Evolutionary conservation across 2,329 filamentous ascomycete genomes (phyloP), one percentile per base, ranked within the genome.

Genomic region (Monosporascus sp.): DNA sequence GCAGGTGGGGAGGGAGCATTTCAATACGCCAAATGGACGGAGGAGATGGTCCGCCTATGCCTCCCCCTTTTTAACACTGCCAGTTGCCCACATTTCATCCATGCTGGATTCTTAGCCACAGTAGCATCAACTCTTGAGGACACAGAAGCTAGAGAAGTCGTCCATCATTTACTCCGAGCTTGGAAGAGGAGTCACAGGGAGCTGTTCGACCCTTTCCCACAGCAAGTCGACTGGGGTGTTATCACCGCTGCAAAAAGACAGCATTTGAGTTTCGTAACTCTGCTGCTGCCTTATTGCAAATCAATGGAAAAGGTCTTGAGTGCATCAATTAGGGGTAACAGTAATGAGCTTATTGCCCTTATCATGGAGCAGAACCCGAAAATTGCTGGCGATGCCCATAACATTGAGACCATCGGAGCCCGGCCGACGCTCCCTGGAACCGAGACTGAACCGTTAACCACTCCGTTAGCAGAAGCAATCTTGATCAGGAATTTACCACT

Each of bases 391-490:
- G 31, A 14, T 14, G 31, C 31, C 31, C 31, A 14, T 14, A 14
- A 35, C 11, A 35, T 31, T 8, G 27, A 7, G 11, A 43, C 22
- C n/a, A n/a, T n/a, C n/a, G n/a, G n/a, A n/a, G n/a, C n/a, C n/a
- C n/a, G n/a, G n/a, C n/a, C n/a, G n/a, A n/a, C n/a, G n/a, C n/a
- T n/a, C n/a, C n/a, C n/a, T n/a, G n/a, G n/a, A n/a, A n/a, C n/a
- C n/a, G n/a, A n/a, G n/a, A n/a, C n/a, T n/a, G n/a, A n/a, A n/a
- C n/a, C n/a, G n/a, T n/a, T 24, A 11, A 39, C 35, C 17, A 41
- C 39, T 18, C 47, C 44, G 25, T 25, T 53, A 5, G 43, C 41
- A 6, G 48, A 47, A 31, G 47, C 52, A 1, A 53, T 53, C 17
- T 8, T 24, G 25, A 18, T 24, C 17, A 22, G 17, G 37, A 35